phyloP scores from a whole-genome alignment of 2,329 filamentous ascomycete genomes.

The Fusarium zealandicum region DNA sequence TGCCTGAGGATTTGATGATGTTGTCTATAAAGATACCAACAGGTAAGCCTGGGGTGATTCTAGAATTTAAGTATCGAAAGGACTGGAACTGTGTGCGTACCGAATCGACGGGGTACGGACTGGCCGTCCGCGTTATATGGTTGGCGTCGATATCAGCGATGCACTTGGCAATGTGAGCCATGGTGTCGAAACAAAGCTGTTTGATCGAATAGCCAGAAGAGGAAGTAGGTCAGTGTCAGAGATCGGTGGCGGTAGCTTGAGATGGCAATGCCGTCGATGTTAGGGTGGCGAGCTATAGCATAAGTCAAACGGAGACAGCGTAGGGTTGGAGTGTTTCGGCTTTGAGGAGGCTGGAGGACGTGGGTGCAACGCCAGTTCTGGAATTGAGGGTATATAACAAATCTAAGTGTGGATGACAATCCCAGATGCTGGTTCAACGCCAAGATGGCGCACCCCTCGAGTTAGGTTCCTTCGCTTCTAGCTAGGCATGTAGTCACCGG shows the following conservation, averaged over 20 bases:
- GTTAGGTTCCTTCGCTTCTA: conserved; percentile 35
- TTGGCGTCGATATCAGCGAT: conserved; percentile 58
- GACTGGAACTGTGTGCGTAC: conserved; percentile 45
- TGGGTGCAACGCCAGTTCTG: conserved; percentile 32
- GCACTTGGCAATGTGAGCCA: conserved; percentile 70
- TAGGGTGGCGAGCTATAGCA: conserved; percentile 32
- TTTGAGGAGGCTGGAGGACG: conserved; percentile 29
- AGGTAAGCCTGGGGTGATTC: conserved; percentile 23
- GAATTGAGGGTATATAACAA: conserved; percentile 40
- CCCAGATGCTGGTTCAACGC: conserved; percentile 34
- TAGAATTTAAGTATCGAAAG: conserved; percentile 14
- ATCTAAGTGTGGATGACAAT: conserved; percentile 36
- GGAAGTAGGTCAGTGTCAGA: conserved; percentile 38
- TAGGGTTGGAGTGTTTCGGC: conserved; percentile 39
- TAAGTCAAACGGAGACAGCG: conserved; percentile 28
- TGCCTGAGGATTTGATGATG: conserved; percentile 43
- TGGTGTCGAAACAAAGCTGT: conserved; percentile 46
- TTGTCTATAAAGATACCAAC: conserved; percentile 30
- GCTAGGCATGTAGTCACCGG: conserved; percentile 25
- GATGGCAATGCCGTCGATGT: conserved; percentile 33
- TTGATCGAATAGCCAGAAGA: conserved; percentile 28
- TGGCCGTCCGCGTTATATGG: conserved; percentile 60
- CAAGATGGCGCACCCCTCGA: conserved; percentile 32
- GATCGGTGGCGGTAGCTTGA: conserved; percentile 33
- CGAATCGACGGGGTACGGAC: conserved; percentile 54